phyloP scores from a whole-genome alignment of 306 rosid species.

The Rosa lucieae region DNA sequence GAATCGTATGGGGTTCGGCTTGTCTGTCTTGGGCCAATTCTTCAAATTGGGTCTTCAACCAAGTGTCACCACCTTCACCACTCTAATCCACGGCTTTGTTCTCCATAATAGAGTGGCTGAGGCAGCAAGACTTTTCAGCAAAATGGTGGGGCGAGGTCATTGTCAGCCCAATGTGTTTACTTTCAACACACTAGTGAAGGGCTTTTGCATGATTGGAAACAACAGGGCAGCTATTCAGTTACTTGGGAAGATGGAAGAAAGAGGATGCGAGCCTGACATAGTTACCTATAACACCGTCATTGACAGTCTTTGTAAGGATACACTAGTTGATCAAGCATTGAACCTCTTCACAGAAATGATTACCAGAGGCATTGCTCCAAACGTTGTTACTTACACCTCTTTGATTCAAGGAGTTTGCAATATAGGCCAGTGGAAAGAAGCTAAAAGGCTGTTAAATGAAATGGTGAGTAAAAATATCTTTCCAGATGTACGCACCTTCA shows the following conservation, averaged over 20 bases:
- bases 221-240: slow-evolving; percentile 12
- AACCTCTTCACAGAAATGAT: slow-evolving; percentile 30
- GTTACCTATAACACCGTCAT: slow-evolving; percentile 29
- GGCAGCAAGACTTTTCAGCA: slow-evolving; percentile 1
- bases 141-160: slow-evolving; percentile 8
- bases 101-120: slow-evolving; percentile 6
- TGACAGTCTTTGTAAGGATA: slow-evolving; percentile 29
- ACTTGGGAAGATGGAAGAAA: slow-evolving; percentile 22
- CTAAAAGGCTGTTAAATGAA: background rate
- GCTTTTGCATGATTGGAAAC: slow-evolving; percentile 30
- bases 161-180: slow-evolving; percentile 17
- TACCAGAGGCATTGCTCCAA: background rate
- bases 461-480: background rate
- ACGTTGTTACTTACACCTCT: background rate
- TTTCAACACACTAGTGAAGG: slow-evolving; percentile 31
- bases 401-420: background rate
- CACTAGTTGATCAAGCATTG: slow-evolving; percentile 24
- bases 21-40: slow-evolving; percentile 21
- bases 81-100: slow-evolving; percentile 38
- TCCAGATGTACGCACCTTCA: background rate
- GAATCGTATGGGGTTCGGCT: background rate
- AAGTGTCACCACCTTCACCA: slow-evolving; percentile 1
- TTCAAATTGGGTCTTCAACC: slow-evolving; percentile 30
- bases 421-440: background rate
- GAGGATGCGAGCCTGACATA: slow-evolving; percentile 16